Evolutionary conservation across 2,329 filamentous ascomycete genomes (phyloP).

Genomic region (Ophiostoma himal-ulmi): DNA sequence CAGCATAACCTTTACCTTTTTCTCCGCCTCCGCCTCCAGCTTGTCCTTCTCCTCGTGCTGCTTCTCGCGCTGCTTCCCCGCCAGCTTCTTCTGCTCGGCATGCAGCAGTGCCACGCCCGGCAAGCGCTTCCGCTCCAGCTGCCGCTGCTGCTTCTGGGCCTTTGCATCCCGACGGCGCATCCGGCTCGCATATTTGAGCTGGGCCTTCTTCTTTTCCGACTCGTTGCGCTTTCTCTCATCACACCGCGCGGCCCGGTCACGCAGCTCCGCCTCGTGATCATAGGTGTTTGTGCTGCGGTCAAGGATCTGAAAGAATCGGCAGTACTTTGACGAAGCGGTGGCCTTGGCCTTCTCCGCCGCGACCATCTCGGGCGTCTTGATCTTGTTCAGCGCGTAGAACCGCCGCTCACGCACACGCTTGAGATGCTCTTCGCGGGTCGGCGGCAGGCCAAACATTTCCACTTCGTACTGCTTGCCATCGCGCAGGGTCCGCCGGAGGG

Average conservation of each 20-base stretch:
- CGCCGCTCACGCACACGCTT: neutral
- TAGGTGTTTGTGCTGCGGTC: neutral
- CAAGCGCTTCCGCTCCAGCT: neutral
- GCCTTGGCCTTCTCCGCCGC: neutral
- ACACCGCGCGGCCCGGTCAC: neutral
- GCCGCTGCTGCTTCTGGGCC: neutral
- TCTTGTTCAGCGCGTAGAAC: too few species aligned
- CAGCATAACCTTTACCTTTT: neutral
- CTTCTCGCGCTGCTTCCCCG: neutral
- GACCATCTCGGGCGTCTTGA: neutral
- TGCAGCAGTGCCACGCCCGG: neutral
- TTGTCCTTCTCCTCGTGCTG: neutral
- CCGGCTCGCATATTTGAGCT: neutral
- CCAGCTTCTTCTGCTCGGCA: neutral
- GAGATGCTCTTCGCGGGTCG: neutral
- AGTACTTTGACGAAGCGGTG: too few species aligned
- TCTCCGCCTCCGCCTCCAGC: neutral
- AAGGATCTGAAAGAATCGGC: too few species aligned
- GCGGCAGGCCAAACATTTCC: slow-evolving; percentile 2
- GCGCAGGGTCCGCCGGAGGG: neutral
- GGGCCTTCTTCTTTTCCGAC: neutral
- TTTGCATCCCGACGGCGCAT: neutral
- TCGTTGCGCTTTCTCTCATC: neutral
- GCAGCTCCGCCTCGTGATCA: neutral
- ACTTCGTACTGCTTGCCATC: slow-evolving; percentile 1